Base-by-base conservation (phyloP, 2,329 filamentous ascomycete species). In the Neophaeococcomyces aloes region DNA sequence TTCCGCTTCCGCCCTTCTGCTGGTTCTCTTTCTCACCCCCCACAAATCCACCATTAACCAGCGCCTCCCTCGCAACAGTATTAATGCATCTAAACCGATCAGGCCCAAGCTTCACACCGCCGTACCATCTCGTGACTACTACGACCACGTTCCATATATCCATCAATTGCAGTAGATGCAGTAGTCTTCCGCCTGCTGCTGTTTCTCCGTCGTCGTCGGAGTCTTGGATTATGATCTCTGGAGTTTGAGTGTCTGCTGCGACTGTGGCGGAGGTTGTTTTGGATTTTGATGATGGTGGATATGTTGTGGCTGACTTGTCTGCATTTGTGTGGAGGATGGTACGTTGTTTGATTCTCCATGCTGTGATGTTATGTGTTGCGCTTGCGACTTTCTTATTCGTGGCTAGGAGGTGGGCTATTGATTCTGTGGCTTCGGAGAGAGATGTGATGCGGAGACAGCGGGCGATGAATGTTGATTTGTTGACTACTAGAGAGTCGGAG, bases 151-250 rank as follows among this genome's bases (percentile, higher is more conserved):
- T 78, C 87, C 88, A 95, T 8, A 93, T 72, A 57, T 88, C 85
- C 85, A 95, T 95, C 48, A 94, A 66, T 67, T 95, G 87, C 79
- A 98, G 82, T 23, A 98, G 68, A 65, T 94, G 86, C 48, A 96
- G 65, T 57, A 98, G 64, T 32, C 91, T 74, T 0, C 83, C 80
- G 1, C 91, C 91, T 0, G 91, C 91, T 4, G 91, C 91, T 19
- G 84, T 84, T 71, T 98, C 91, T 2, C 91, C 91, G 61, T 98
- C 91, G 57, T 98, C 91, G 56, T 98, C 85, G 59, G 82, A 95
- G 64, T 98, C 91, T 62, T 96, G 88, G 53, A 81, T 86, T 21
- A 68, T 67, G 39, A 72, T 73, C 45, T 68, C 72, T 4, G 67
- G 66, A 0, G 64, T 56, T 3, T 58, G 0, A 75, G 76, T 23